Evolutionary conservation across 306 rosid species (phyloP).

Genomic region (Cyamopsis tetragonoloba): DNA sequence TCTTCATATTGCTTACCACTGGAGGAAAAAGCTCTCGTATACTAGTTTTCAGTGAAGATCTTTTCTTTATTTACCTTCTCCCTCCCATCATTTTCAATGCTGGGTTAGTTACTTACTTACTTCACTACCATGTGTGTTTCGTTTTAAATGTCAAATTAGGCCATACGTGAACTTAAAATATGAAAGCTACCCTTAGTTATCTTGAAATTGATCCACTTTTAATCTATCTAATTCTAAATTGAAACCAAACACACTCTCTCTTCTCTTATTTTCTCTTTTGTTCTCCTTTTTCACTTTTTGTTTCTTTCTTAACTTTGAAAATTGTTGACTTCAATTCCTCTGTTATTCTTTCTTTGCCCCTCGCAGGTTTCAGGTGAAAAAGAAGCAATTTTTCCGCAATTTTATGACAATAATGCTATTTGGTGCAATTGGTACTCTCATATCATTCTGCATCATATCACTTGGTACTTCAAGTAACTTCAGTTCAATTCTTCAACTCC

Average conservation of each 20-base stretch:
- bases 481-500: background rate
- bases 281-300: no score
- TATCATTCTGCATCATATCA: slow-evolving; percentile 85
- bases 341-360: slow-evolving; percentile 19
- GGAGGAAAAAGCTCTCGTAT: slow-evolving; percentile 92
- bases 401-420: slow-evolving; percentile 85
- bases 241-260: no score
- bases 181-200: no score
- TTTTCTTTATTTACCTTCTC: slow-evolving; percentile 93
- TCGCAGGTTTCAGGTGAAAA: slow-evolving; percentile 94
- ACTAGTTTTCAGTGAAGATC: slow-evolving; percentile 77
- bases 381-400: slow-evolving; percentile 92
- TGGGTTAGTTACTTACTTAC: slow-evolving; percentile 47
- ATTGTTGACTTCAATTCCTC: background rate
- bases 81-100: slow-evolving; percentile 99
- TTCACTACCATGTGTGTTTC: no score
- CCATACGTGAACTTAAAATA: no score
- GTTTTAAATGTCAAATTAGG: no score
- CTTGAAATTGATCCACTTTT: no score
- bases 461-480: slow-evolving; percentile 45
- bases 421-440: slow-evolving; percentile 90
- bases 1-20: slow-evolving; percentile 59
- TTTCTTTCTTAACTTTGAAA: no score
- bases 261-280: no score
- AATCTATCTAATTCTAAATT: no score